Evolutionary conservation across 2,329 filamentous ascomycete genomes (phyloP).

Genomic region (Dothideomycetes sp.): DNA sequence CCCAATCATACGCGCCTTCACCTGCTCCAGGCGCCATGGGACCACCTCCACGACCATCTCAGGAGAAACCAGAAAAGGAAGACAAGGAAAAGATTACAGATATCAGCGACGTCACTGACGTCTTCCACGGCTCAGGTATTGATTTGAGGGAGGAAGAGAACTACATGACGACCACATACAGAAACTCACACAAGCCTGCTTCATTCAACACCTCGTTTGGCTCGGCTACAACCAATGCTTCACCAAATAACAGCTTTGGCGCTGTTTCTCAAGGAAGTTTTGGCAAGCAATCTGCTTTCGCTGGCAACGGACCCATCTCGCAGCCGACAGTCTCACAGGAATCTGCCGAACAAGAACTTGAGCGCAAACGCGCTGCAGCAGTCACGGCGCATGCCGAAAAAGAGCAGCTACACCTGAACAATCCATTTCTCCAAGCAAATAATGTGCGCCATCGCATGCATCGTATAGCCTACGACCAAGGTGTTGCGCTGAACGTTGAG

Average conservation of each 20-base stretch:
- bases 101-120: slow-evolving; percentile 71
- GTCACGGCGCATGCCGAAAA: slow-evolving; percentile 52
- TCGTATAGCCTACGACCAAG: slow-evolving; percentile 50
- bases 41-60: slow-evolving; percentile 49
- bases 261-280: slow-evolving; percentile 33
- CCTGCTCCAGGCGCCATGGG: slow-evolving; percentile 46
- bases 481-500: slow-evolving; percentile 51
- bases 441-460: slow-evolving; percentile 45
- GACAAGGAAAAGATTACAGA: slow-evolving; percentile 50
- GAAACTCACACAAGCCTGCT: slow-evolving; percentile 14
- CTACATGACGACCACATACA: slow-evolving; percentile 59
- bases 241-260: slow-evolving; percentile 39
- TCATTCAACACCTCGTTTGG: slow-evolving; percentile 23
- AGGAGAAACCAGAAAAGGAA: slow-evolving; percentile 43
- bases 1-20: slow-evolving; percentile 32
- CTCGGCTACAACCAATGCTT: slow-evolving; percentile 25
- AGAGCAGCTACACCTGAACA: slow-evolving; percentile 59
- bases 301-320: slow-evolving; percentile 29
- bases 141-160: slow-evolving; percentile 82
- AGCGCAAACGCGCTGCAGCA: slow-evolving; percentile 57
- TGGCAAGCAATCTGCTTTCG: slow-evolving; percentile 29
- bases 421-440: slow-evolving; percentile 63
- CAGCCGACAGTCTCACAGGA: slow-evolving; percentile 55
- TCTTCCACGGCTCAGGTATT: slow-evolving; percentile 74
- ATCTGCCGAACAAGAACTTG: slow-evolving; percentile 57